Conservation (phyloP, 2,329 filamentous ascomycete species). For the Harringtonia lauricola region DNA sequence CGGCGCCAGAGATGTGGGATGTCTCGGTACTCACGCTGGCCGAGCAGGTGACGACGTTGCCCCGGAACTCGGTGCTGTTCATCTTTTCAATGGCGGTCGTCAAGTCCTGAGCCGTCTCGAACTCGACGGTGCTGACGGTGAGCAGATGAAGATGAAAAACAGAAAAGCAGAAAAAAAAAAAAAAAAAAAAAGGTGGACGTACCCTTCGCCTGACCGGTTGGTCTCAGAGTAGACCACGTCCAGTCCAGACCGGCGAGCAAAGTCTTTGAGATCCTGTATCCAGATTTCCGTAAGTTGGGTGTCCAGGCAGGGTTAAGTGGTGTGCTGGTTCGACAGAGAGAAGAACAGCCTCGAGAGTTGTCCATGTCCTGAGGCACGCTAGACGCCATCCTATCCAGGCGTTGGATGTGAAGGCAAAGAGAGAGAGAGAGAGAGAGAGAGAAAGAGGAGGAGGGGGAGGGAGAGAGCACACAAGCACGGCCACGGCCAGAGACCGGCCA, state of each 20-base stretch:
- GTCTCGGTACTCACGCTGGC: slow-evolving; percentile 70
- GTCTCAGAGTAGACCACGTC: slow-evolving; percentile 99
- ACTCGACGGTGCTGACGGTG: slow-evolving; percentile 76
- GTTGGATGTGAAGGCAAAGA: not conserved
- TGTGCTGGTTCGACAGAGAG: not conserved
- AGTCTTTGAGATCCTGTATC: slow-evolving; percentile 98
- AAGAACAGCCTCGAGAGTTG: not conserved
- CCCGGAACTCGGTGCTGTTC: slow-evolving; percentile 87
- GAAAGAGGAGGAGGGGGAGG: not conserved
- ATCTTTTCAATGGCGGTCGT: slow-evolving; percentile 91
- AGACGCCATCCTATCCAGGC: too few species aligned
- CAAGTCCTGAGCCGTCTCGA: slow-evolving; percentile 83
- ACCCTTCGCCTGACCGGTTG: slow-evolving; percentile 79
- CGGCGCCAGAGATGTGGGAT: slow-evolving; percentile 2
- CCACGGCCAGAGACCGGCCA: not conserved
- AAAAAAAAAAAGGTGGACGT: slow-evolving; percentile 46
- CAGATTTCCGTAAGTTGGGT: slow-evolving; percentile 64
- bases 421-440: not conserved
- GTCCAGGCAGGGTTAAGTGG: slow-evolving; percentile 33
- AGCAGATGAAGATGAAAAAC: not conserved
- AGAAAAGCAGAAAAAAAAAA: not conserved
- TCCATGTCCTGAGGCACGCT: not conserved
- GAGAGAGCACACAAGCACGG: not conserved
- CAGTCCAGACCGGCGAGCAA: slow-evolving; percentile 89
- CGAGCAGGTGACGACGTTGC: slow-evolving; percentile 71